Conservation (phyloP, 2,329 filamentous ascomycete species). For the Colletotrichum echinochloae region DNA sequence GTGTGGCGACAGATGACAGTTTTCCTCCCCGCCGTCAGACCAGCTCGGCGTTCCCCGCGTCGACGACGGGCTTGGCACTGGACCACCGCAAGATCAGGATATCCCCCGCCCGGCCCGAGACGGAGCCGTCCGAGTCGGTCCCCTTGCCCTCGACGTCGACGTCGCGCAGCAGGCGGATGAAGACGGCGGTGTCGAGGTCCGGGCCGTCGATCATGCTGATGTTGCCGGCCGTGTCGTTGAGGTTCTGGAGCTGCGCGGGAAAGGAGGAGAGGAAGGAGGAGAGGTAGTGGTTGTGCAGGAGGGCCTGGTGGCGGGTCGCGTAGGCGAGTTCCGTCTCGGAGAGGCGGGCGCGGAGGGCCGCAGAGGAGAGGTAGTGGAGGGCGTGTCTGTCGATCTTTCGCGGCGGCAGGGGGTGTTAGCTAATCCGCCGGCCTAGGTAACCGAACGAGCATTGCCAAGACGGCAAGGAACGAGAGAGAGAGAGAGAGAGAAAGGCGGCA, state of each 20-base stretch:
- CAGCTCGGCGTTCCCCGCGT: conserved; percentile 67
- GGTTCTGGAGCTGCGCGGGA: conserved; percentile 79
- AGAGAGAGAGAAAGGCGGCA: conserved; percentile 51
- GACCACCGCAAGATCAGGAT: conserved; percentile 79
- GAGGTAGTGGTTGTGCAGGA: conserved; percentile 87
- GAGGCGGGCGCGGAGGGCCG: conserved; percentile 69
- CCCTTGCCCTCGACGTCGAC: conserved; percentile 69
- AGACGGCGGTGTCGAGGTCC: conserved; percentile 85
- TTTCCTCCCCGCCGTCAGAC: conserved; percentile 55
- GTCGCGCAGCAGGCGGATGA: conserved; percentile 78
- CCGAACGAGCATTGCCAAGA: not conserved
- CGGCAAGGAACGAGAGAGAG: conserved; percentile 1
- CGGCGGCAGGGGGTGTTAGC: conserved; percentile 1
- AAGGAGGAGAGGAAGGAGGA: conserved; percentile 88
- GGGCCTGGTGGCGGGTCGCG: conserved; percentile 83
- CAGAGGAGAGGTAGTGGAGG: conserved; percentile 76
- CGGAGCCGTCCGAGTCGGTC: conserved; percentile 70
- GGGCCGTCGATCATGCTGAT: conserved; percentile 93
- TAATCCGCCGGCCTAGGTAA: not conserved
- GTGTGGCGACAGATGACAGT: not conserved
- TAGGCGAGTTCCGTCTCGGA: conserved; percentile 85
- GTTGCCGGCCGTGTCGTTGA: conserved; percentile 92
- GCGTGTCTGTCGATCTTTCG: conserved; percentile 80
- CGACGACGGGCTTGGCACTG: conserved; percentile 73
- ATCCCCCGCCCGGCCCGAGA: conserved; percentile 72